Percentiles rank a stretch among this genome's conserved stretches.
phyloP scores from a whole-genome alignment of 1,284 basidiomycete species.

The Cystobasidium sp. region DNA sequence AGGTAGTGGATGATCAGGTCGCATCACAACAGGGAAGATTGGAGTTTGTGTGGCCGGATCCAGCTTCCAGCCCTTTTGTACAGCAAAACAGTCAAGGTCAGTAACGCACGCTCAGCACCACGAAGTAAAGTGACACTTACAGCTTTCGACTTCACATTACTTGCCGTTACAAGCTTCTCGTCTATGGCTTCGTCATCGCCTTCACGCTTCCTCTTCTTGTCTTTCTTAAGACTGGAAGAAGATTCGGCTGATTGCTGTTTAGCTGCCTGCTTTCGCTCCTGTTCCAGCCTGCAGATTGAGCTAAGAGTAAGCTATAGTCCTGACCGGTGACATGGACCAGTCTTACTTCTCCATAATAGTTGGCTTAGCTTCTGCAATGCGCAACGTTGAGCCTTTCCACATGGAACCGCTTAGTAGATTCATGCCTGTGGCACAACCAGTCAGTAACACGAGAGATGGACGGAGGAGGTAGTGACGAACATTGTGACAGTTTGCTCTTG shows the following conservation, averaged over 20 bases:
- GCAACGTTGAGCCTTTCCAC: conserved; percentile 42
- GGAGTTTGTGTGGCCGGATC: conserved; percentile 33
- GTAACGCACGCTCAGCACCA: not conserved
- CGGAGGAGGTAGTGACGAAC: not conserved
- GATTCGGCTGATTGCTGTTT: conserved; percentile 4
- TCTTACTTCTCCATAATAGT: conserved; percentile 29
- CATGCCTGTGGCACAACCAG: conserved; percentile 26
- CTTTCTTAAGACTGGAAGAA: conserved; percentile 19
- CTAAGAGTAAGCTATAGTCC: not conserved
- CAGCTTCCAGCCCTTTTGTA: conserved; percentile 41
- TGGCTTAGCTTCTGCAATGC: conserved; percentile 41
- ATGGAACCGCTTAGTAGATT: conserved; percentile 40
- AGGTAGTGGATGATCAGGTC: conserved; percentile 41
- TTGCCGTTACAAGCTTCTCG: not conserved
- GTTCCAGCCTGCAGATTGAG: conserved; percentile 8
- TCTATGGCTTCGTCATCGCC: not conserved
- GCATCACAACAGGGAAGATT: conserved; percentile 37
- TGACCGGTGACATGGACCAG: not conserved
- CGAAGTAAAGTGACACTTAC: conserved; percentile 1
- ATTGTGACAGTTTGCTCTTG: conserved; percentile 43
- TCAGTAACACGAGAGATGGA: not conserved
- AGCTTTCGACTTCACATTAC: conserved; percentile 13
- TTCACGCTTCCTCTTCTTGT: conserved; percentile 25
- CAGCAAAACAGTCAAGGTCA: not conserved
- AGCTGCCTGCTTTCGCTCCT: conserved; percentile 20